Percentiles rank a stretch among this genome's conserved stretches.
Conservation (phyloP, 495 filamentous ascomycete species). For the Bacidia gigantensis region DNA sequence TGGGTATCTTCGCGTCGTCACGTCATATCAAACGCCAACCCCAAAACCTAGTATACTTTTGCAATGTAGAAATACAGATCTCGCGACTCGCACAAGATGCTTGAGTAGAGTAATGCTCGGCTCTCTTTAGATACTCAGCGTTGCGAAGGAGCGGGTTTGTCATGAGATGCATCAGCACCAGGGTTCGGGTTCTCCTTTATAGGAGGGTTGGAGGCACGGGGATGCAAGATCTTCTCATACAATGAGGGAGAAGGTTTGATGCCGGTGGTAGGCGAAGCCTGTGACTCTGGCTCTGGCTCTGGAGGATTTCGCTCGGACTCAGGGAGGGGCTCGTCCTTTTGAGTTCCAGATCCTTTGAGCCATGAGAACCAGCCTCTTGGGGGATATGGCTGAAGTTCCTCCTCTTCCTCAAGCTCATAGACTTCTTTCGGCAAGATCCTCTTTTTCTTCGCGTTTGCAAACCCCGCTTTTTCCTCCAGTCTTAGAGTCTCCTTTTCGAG, state of each 20-base stretch:
- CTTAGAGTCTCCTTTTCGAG: constrained; percentile 56
- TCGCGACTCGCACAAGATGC: neutral
- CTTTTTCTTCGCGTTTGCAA: constrained; percentile 18
- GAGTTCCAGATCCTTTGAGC: neutral
- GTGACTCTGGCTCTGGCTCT: neutral
- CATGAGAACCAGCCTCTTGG: constrained; percentile 20
- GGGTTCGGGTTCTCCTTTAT: neutral
- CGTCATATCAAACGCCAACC: neutral
- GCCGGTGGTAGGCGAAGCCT: neutral
- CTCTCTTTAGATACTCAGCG: neutral
- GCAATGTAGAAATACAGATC: neutral
- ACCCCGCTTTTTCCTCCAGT: constrained; percentile 32
- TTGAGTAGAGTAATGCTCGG: neutral
- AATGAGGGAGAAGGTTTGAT: neutral
- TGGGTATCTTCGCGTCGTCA: constrained; percentile 1
- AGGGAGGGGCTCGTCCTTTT: neutral
- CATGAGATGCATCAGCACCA: neutral
- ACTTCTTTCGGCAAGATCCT: constrained; percentile 34
- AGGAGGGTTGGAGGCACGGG: neutral
- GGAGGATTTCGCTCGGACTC: neutral
- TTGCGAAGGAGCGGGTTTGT: neutral
- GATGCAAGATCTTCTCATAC: neutral
- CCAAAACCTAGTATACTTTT: neutral
- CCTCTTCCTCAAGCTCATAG: constrained; percentile 29
- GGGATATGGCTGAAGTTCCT: constrained; percentile 20